Conservation (phyloP, 768 basidiomycete species). For the Ephemerocybe angulata region DNA sequence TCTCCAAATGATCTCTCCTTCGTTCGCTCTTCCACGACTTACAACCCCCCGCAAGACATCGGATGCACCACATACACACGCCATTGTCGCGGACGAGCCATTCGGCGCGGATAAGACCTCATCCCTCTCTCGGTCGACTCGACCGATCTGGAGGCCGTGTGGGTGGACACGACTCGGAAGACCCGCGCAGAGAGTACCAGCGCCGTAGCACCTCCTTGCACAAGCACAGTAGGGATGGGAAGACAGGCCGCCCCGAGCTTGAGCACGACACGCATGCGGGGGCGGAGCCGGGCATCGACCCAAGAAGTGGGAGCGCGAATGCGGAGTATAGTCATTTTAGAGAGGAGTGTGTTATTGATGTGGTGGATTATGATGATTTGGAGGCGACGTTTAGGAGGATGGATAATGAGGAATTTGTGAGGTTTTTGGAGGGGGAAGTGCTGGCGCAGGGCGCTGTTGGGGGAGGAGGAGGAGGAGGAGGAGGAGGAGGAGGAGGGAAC, state of each 20-base stretch:
- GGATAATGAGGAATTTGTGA: slow-evolving; percentile 49
- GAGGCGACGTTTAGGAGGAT: slow-evolving; percentile 41
- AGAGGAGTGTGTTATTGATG: slow-evolving; percentile 55
- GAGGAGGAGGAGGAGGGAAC: slow-evolving; percentile 5
- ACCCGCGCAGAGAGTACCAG: too few species aligned
- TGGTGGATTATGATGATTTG: slow-evolving; percentile 55
- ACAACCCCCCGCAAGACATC: too few species aligned
- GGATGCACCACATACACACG: too few species aligned
- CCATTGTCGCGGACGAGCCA: too few species aligned
- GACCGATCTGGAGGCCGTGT: too few species aligned
- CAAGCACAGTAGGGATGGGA: slow-evolving; percentile 1
- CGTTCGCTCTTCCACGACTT: too few species aligned
- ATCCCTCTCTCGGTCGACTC: too few species aligned
- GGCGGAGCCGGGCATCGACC: slow-evolving; percentile 64
- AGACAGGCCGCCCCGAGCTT: background rate
- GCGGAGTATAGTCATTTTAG: slow-evolving; percentile 49
- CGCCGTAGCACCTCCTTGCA: too few species aligned
- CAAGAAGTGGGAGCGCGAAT: slow-evolving; percentile 44
- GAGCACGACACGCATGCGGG: slow-evolving; percentile 31
- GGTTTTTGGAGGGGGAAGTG: slow-evolving; percentile 34
- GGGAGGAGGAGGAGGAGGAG: slow-evolving; percentile 8
- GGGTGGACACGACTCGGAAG: background rate
- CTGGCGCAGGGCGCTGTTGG: background rate
- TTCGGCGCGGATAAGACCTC: too few species aligned
- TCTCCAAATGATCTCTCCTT: too few species aligned